Evolutionary conservation across 2,329 filamentous ascomycete genomes (phyloP).

Genomic region (Penicillium sp.): DNA sequence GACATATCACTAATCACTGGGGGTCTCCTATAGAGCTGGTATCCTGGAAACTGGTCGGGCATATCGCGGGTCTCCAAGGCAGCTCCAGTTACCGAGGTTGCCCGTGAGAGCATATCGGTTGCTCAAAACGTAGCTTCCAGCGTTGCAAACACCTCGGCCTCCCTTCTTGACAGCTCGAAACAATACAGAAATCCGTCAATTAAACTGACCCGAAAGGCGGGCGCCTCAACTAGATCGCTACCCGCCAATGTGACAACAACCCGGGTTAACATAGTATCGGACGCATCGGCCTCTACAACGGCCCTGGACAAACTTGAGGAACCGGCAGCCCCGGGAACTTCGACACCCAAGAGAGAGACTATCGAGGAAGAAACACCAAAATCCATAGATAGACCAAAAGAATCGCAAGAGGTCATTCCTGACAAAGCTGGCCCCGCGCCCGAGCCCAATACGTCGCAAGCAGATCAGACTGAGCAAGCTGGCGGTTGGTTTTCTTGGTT

Average conservation of each 20-base stretch:
- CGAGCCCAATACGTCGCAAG: slow-evolving; percentile 14
- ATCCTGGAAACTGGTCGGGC: slow-evolving; percentile 46
- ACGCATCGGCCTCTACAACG: slow-evolving; percentile 35
- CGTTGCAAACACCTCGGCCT: slow-evolving; percentile 31
- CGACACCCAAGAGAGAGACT: slow-evolving; percentile 20
- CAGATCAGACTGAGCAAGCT: slow-evolving; percentile 19
- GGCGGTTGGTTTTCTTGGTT: slow-evolving; percentile 42
- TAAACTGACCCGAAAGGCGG: slow-evolving; percentile 43
- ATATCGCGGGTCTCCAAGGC: slow-evolving; percentile 43
- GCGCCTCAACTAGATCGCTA: slow-evolving; percentile 43
- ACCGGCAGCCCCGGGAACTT: slow-evolving; percentile 8
- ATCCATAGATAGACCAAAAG: slow-evolving; percentile 15
- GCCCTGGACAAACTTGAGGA: slow-evolving; percentile 21
- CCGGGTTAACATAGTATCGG: slow-evolving; percentile 45
- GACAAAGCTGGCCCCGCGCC: slow-evolving; percentile 10
- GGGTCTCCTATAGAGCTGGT: slow-evolving; percentile 37
- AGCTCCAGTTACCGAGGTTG: slow-evolving; percentile 49
- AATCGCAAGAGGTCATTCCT: slow-evolving; percentile 17
- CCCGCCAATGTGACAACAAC: slow-evolving; percentile 47
- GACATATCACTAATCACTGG: slow-evolving; percentile 9
- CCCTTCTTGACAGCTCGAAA: slow-evolving; percentile 26
- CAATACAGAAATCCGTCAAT: slow-evolving; percentile 36
- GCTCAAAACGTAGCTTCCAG: slow-evolving; percentile 39
- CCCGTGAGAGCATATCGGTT: slow-evolving; percentile 49
- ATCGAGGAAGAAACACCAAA: slow-evolving; percentile 9